These are phyloP conservation scores for Lentinula detonsa DNA, from an alignment of 768 basidiomycete species.

Conservation along the genomic window DNA sequence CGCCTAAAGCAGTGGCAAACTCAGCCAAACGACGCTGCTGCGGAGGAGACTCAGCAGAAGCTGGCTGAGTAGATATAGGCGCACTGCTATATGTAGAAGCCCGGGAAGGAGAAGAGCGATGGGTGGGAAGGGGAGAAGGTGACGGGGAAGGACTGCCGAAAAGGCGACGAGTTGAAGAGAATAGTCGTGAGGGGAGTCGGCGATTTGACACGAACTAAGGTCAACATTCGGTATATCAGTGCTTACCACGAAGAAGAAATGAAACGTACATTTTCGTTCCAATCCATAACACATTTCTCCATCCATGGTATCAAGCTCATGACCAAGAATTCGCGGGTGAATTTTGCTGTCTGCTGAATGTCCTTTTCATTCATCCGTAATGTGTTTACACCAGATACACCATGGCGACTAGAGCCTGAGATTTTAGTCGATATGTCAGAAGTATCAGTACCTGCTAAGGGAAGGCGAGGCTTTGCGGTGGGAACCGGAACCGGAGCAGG, in stretches of 20 bases:
- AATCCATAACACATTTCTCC: constrained; percentile 89
- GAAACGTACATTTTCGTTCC: constrained; percentile 75
- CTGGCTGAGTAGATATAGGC: constrained; percentile 11
- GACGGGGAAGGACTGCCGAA: constrained; percentile 62
- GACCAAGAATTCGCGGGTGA: constrained; percentile 82
- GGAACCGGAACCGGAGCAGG: constrained; percentile 68
- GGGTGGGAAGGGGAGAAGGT: constrained; percentile 36
- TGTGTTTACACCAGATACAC: constrained; percentile 26
- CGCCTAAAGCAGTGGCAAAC: constrained; percentile 89
- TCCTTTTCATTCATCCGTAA: constrained; percentile 63
- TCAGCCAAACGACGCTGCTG: constrained; percentile 90
- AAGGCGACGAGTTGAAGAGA: constrained; percentile 78
- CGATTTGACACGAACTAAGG: constrained; percentile 65
- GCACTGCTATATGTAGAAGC: constrained; percentile 28
- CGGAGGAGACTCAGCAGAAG: constrained; percentile 36
- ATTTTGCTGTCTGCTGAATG: constrained; percentile 67
- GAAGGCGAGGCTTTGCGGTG: constrained; percentile 59
- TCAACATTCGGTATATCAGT: constrained; percentile 5
- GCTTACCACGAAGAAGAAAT: background rate
- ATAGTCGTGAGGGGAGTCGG: constrained; percentile 77
- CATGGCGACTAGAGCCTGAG: constrained; percentile 16
- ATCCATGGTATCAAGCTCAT: constrained; percentile 95
- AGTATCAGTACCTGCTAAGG: constrained; percentile 29
- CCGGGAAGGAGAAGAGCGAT: constrained; percentile 29
- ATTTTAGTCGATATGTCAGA: constrained; percentile 13